Base-by-base conservation (phyloP, 345 rosid genomes). In the Aquilaria malaccensis region DNA sequence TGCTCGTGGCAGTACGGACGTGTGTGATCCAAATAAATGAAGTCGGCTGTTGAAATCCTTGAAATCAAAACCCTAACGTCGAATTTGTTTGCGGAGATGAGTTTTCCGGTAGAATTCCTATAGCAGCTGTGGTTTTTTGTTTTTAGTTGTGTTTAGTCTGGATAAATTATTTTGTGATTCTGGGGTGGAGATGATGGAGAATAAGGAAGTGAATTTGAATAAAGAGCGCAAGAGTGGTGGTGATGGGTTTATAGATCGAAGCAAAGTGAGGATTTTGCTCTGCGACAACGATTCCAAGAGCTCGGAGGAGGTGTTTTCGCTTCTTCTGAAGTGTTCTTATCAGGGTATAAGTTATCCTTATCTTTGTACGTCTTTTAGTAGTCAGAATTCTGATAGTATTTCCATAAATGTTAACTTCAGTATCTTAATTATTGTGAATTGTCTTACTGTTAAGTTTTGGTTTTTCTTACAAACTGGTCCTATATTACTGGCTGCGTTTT, bases 221-320 rank as follows among this genome's bases (percentile, higher is more conserved):
- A 76, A 70, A 31, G 94, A 83, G 69, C 59, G 75, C 56, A 83
- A 76, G 30, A 69, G 81, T 45, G 92, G 89, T 31, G 61, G 46
- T 33, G 94, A 88, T 63, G 97, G 97, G 45, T 81, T 94, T 37
- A 79, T 86, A 71, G 99, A 94, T 51, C 79, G 99, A 79, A 90
- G 99, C 80, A 90, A 83, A 86, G 99, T 94, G 57, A 83, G 99
- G 77, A 94, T 94, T 74, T 77, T 94, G 91, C 77, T 94, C 46
- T 94, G 99, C 52, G 99, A 94, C 70, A 90, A 83, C 62, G 92
- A 90, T 74, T 29, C 82, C 14, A 79, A 76, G 69, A 87, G 97
- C 64, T 81, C 80, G 51, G 84, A 79, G 62, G 99, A 86, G 72
- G 95, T 80, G 64, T 79, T 71, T 62, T 72, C 85, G 15, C 96